These are phyloP conservation scores for Cladorrhinum sp. DNA, from an alignment of 2,329 filamentous ascomycete genomes.

Conservation along the genomic window DNA sequence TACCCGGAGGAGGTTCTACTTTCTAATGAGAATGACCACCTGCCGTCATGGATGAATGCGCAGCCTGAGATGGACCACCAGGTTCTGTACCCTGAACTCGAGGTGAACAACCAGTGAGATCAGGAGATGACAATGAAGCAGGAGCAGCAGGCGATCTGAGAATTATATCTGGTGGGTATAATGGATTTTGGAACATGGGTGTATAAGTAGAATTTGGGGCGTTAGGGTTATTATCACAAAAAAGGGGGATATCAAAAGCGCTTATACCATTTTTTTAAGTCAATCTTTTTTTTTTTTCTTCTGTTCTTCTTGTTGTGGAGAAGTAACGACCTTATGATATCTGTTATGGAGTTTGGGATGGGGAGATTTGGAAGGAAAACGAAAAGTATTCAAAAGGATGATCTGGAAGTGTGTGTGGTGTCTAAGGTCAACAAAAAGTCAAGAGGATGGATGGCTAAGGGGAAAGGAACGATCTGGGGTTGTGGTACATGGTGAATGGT, in stretches of 20 bases:
- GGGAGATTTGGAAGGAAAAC: too few species aligned
- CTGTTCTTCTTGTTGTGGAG: too few species aligned
- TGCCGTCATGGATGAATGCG: background rate
- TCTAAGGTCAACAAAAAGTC: too few species aligned
- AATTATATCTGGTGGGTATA: background rate
- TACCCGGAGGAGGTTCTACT: background rate
- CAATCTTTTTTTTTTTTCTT: too few species aligned
- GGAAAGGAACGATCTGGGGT: too few species aligned
- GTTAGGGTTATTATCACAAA: background rate
- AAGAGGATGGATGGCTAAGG: too few species aligned
- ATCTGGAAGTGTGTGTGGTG: too few species aligned
- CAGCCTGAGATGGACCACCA: background rate
- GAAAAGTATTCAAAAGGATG: too few species aligned
- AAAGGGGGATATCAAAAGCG: background rate
- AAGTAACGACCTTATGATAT: too few species aligned
- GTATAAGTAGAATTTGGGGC: background rate
- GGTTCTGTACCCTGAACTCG: background rate
- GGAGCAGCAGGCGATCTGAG: background rate
- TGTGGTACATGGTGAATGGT: too few species aligned
- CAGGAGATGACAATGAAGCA: background rate
- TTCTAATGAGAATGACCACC: background rate
- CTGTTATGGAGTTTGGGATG: too few species aligned
- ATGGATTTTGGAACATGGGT: background rate
- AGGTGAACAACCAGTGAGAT: background rate
- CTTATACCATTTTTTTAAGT: background rate